phyloP scores from a whole-genome alignment of 2,329 filamentous ascomycete genomes.

The Colletotrichum sp. region DNA sequence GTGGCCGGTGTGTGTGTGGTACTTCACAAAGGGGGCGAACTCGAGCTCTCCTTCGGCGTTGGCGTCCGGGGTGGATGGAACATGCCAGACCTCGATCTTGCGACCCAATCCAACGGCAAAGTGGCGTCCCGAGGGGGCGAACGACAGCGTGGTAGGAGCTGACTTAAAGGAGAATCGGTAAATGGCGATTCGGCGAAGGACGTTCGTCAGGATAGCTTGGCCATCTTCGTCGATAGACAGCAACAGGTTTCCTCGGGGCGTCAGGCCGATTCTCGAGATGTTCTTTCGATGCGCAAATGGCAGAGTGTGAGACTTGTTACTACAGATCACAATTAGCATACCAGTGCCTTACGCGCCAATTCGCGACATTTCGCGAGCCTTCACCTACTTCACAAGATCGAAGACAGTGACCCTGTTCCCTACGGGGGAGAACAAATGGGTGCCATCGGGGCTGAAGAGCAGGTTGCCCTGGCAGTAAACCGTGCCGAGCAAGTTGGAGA shows the following conservation, averaged over 20 bases:
- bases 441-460: conserved; percentile 95
- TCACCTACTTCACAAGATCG: conserved; percentile 85
- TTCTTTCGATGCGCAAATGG: conserved; percentile 94
- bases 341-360: background rate
- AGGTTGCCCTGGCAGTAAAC: conserved; percentile 99
- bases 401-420: conserved; percentile 96
- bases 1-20: conserved; percentile 86
- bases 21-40: conserved; percentile 91
- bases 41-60: conserved; percentile 83
- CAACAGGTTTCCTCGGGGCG: conserved; percentile 88
- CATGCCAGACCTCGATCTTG: conserved; percentile 94
- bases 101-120: conserved; percentile 90
- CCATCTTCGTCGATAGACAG: conserved; percentile 95
- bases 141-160: conserved; percentile 82
- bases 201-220: conserved; percentile 89
- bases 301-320: conserved; percentile 86
- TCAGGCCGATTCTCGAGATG: conserved; percentile 85
- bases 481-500: conserved; percentile 97
- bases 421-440: conserved; percentile 92
- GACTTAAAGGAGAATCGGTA: conserved; percentile 96
- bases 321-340: conserved; percentile 34
- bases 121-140: conserved; percentile 88
- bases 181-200: conserved; percentile 82
- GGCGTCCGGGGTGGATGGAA: conserved; percentile 85
- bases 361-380: background rate